Evolutionary conservation across 176 grass and related monocot genomes (phyloP).

Genomic region (Saccharum spontaneum): DNA sequence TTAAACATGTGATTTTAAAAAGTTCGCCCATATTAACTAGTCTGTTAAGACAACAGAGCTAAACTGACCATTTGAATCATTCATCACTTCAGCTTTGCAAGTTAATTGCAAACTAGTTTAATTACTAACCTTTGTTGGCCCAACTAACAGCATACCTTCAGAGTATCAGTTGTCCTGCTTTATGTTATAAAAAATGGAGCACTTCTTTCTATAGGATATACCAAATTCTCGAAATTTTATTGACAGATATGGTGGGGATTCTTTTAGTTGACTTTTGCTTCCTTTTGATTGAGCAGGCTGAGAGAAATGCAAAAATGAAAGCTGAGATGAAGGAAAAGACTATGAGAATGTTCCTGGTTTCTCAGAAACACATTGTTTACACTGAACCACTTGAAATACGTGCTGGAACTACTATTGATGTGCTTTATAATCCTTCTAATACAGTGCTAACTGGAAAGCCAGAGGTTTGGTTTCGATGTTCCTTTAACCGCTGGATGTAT

Average conservation of each 20-base stretch:
- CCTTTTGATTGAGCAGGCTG: constrained; percentile 51
- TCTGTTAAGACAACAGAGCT: not conserved
- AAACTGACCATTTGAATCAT: not conserved
- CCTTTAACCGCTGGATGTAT: constrained; percentile 92
- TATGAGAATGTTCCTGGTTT: constrained; percentile 82
- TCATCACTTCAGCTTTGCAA: constrained; percentile 13
- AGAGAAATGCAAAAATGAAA: constrained; percentile 70
- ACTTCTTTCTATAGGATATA: constrained; percentile 5
- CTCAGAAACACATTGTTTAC: constrained; percentile 92
- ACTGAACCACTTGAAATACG: constrained; percentile 78
- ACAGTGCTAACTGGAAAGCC: constrained; percentile 77
- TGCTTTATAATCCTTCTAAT: constrained; percentile 84
- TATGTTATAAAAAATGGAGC: constrained; percentile 19
- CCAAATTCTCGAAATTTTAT: not conserved
- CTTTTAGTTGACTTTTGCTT: constrained; percentile 18
- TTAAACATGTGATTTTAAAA: not conserved
- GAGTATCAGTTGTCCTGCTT: not conserved
- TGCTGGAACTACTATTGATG: constrained; percentile 68
- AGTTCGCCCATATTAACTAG: constrained; percentile 7
- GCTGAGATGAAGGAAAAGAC: constrained; percentile 81
- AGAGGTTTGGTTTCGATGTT: constrained; percentile 84
- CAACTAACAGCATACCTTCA: not conserved
- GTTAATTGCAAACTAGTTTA: not conserved
- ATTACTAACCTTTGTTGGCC: not conserved
- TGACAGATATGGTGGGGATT: not conserved